phyloP scores from a whole-genome alignment of 192 early-diverging fungal species.

The Entomortierella beljakovae region DNA sequence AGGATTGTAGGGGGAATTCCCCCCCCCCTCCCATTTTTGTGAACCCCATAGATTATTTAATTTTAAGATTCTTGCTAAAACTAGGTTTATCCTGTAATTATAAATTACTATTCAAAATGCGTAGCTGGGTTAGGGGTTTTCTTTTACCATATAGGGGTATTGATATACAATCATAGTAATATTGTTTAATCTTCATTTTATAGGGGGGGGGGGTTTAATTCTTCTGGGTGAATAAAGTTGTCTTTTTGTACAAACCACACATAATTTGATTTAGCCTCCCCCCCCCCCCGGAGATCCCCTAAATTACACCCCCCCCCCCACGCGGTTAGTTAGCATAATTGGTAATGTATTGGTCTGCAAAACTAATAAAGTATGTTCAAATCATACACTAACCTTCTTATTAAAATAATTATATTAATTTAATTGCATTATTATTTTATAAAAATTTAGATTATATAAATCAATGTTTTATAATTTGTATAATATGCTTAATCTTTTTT shows the following conservation, averaged over 20 bases:
- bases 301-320: constrained; percentile 19
- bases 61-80: neutral
- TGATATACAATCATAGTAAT: no score
- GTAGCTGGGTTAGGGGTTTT: no score
- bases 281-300: no score
- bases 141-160: no score
- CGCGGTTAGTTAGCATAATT: constrained; percentile 29
- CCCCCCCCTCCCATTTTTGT: neutral
- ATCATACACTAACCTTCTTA: constrained; percentile 24
- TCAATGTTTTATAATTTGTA: no score
- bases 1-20: neutral
- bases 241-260: neutral
- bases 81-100: neutral
- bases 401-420: no score
- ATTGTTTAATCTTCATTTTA: no score
- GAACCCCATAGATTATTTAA: neutral
- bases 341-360: constrained; percentile 36
- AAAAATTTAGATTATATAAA: no score
- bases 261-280: neutral
- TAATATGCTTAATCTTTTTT: no score
- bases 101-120: neutral
- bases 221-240: no score
- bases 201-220: no score
- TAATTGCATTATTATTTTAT: no score
- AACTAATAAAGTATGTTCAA: constrained; percentile 27